Evolutionary conservation across 2,329 filamentous ascomycete genomes (phyloP), one percentile per base, ranked within the genome.

Genomic region (Apiospora arundinis): DNA sequence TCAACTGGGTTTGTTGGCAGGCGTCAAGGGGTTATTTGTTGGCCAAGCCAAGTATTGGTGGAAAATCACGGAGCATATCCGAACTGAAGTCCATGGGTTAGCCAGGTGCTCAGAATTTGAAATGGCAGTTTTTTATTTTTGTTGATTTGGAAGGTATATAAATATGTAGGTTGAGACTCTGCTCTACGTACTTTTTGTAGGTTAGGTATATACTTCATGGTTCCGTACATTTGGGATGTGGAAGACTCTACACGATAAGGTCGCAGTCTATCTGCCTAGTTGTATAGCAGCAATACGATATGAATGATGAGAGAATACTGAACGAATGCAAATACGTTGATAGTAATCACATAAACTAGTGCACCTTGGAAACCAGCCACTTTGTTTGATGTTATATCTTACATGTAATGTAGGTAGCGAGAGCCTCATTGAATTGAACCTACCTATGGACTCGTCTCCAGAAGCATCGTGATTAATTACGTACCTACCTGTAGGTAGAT

Each of bases 11-110:
- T 40, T 23, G 32, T 63, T 63, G 56, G 56, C 56, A 63, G 56
- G 56, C 56, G 56, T 63, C 18, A 63, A 23, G 56, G 56, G 52
- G 28, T 60, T 60, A 60, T 52, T 32, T 40, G 56, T 40, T n/a
- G 32, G 16, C 52, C 18, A 40, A 63, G 56, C 40, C n/a, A 32
- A 4, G 56, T 4, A n/a, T 40, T 63, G 18, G 18, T 32, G 56
- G 56, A n/a, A 40, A 63, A 63, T 6, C 18, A 40, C 32, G 56
- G 56, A n/a, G 28, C 11, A 63, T 63, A 23, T 40, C 21, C 21
- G 56, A 63, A 63, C 32, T 32, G 32, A 37, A 63, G 56, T 40
- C 32, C 18, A 63, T 40, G 56, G 56, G 56, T 40, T n/a, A 63
- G 32, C 56, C 56, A 37, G 21, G 21, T 63, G 56, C 32, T n/a